Percentiles rank a stretch among this genome's conserved stretches.
These are phyloP conservation scores for Fraxinus latifolia DNA, from an alignment of 305 asterid species.

Conservation along the genomic window DNA sequence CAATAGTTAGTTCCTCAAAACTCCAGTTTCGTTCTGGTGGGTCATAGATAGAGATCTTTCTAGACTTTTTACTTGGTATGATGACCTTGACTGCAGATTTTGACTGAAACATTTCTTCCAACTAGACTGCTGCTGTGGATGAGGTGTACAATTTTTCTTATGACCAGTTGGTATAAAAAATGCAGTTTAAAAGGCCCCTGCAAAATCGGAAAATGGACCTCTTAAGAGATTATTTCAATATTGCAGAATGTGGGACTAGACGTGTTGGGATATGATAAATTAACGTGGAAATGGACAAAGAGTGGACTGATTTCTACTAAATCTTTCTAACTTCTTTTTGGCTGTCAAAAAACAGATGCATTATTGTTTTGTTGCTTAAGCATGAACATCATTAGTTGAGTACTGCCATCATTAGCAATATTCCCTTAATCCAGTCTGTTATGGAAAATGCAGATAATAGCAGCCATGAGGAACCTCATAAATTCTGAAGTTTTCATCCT, in stretches of 20 bases:
- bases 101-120: background rate
- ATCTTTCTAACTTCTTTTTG: background rate
- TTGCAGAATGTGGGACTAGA: background rate
- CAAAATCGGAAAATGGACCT: background rate
- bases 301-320: background rate
- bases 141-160: background rate
- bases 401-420: background rate
- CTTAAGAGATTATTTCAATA: background rate
- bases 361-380: background rate
- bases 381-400: background rate
- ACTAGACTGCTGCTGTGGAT: background rate
- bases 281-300: background rate
- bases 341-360: background rate
- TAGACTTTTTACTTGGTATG: background rate
- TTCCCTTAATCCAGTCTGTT: background rate
- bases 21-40: background rate
- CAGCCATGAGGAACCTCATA: background rate
- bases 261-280: background rate
- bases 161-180: background rate
- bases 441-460: background rate
- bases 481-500: background rate
- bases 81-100: background rate
- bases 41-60: background rate
- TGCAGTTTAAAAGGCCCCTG: background rate
- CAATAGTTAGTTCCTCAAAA: background rate